phyloP scores from a whole-genome alignment of 176 grass and related monocot species.

The Eleusine indica region DNA sequence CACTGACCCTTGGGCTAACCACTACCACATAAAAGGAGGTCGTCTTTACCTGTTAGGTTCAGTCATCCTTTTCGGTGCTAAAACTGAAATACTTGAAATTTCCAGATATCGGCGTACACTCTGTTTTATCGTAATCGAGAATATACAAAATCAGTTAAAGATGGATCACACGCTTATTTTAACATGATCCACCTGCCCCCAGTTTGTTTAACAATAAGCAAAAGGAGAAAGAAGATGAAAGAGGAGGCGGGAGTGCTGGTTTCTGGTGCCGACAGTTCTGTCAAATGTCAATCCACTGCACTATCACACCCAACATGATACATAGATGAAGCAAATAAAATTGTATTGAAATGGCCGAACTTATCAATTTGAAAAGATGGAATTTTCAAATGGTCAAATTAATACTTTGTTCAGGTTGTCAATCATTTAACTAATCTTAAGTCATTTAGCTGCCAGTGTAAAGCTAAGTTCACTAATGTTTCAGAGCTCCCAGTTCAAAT shows the following conservation, averaged over 20 bases:
- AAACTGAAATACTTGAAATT: neutral
- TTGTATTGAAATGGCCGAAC: neutral
- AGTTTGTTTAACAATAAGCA: constrained; percentile 15
- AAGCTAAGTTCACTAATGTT: neutral
- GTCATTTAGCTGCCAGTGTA: neutral
- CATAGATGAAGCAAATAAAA: neutral
- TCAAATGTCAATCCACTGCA: constrained; percentile 30
- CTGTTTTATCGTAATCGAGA: neutral
- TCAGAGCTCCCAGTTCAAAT: neutral
- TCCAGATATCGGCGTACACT: neutral
- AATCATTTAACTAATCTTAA: neutral
- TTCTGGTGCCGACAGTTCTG: constrained; percentile 46
- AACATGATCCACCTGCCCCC: neutral
- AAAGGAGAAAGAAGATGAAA: neutral
- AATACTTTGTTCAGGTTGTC: neutral
- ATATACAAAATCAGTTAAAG: constrained; percentile 3
- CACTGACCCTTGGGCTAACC: constrained; percentile 45
- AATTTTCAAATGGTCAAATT: neutral
- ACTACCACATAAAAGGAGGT: neutral
- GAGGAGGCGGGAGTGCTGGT: neutral
- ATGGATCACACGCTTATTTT: neutral
- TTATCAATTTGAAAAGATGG: neutral
- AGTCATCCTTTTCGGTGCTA: neutral
- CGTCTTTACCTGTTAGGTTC: neutral
- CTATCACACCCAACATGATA: constrained; percentile 21